A percentile compares a stretch with the other conserved stretches of the same genome.
Evolutionary conservation across 352 stramenopile genomes (phyloP).

Genomic region (Albugo laibachii): DNA sequence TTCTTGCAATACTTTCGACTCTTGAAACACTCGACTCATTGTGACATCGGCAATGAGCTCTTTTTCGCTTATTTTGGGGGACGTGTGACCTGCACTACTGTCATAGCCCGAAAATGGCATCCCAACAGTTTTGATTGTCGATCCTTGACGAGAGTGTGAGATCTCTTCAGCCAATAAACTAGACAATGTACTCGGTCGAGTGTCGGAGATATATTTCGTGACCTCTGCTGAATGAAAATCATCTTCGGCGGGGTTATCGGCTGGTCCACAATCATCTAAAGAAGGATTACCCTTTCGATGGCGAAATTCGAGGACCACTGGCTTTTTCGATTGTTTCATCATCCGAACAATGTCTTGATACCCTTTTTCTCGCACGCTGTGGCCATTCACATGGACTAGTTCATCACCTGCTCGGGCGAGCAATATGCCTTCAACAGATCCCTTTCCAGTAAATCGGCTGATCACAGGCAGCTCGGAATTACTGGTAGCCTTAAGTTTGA

Average conservation of each 20-base stretch:
- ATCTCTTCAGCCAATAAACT: constrained; percentile 12
- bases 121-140: too few species aligned
- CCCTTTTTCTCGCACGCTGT: constrained; percentile 41
- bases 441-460: constrained; percentile 68
- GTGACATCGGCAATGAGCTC: constrained; percentile 37
- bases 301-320: constrained; percentile 58
- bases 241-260: too few species aligned
- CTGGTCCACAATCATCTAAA: too few species aligned
- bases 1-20: constrained; percentile 56
- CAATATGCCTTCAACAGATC: constrained; percentile 55
- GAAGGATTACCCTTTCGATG: constrained; percentile 16
- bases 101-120: too few species aligned
- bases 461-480: constrained; percentile 54
- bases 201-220: too few species aligned
- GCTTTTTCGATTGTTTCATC: constrained; percentile 75
- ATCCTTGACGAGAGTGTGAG: constrained; percentile 53
- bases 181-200: too few species aligned
- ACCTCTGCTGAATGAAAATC: too few species aligned
- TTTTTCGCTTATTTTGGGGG: constrained; percentile 14
- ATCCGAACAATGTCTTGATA: constrained; percentile 74
- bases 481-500: constrained; percentile 67
- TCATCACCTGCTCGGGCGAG: constrained; percentile 66
- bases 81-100: constrained; percentile 40
- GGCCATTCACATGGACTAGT: constrained; percentile 68
- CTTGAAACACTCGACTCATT: constrained; percentile 35